Percentiles rank a stretch among this genome's conserved stretches.
phyloP scores from a whole-genome alignment of 1,284 basidiomycete species.

The Fomitopsis pinicola region DNA sequence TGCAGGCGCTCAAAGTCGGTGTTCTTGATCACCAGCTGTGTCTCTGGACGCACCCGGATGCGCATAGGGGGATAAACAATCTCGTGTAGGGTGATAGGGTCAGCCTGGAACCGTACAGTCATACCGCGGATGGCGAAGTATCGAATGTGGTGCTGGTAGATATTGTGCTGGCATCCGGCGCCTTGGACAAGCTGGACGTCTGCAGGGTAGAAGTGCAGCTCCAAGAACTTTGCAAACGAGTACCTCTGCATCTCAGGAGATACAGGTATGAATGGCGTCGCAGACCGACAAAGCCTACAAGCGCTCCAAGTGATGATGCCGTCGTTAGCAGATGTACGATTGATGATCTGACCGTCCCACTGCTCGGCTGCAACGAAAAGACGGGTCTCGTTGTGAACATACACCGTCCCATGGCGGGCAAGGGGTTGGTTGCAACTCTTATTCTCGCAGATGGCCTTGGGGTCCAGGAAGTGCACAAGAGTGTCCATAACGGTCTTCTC shows the following conservation, averaged over 20 bases:
- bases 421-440: constrained; percentile 83
- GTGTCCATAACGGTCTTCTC: constrained; percentile 76
- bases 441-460: constrained; percentile 73
- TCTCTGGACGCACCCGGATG: constrained; percentile 82
- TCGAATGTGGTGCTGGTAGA: constrained; percentile 89
- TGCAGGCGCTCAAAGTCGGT: constrained; percentile 80
- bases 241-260: constrained; percentile 92
- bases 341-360: constrained; percentile 74
- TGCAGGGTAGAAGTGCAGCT: constrained; percentile 88
- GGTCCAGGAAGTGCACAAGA: constrained; percentile 62
- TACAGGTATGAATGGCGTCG: constrained; percentile 86
- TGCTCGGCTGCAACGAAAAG: constrained; percentile 85
- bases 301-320: constrained; percentile 91
- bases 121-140: constrained; percentile 85
- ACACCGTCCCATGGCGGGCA: constrained; percentile 84
- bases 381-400: constrained; percentile 84
- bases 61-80: constrained; percentile 87
- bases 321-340: constrained; percentile 51
- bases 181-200: constrained; percentile 79
- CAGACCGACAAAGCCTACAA: constrained; percentile 77
- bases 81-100: constrained; percentile 81
- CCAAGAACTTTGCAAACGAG: constrained; percentile 92
- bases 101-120: constrained; percentile 90
- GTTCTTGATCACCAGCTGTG: constrained; percentile 87
- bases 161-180: constrained; percentile 89